Evolutionary conservation across 140 eudicot genomes (phyloP), one percentile per base, ranked within the genome.

Genomic region (Oenanthe javanica): DNA sequence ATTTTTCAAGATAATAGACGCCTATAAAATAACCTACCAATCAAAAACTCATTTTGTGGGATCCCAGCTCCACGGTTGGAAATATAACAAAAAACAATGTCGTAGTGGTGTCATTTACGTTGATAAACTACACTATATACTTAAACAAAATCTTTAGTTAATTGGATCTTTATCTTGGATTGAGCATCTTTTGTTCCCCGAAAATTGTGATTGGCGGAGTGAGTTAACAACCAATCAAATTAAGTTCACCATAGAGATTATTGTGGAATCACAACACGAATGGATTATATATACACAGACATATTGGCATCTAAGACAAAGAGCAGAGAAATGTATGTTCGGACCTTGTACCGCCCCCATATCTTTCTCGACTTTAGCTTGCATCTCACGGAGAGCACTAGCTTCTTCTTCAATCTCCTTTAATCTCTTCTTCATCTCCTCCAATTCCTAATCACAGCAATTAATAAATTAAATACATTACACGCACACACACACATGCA

Each of bases 391-490:
- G 1, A 80, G 82, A 46, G 82, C 77, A 0, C 61, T 69, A 2
- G 82, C 82, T 52, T 80, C 82, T n/a, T 80, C 82, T 42, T 80
- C 82, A 11, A 80, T 80, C 42, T 80, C 82, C 72, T 80, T 80
- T 66, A 48, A 51, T 77, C 80, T 70, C 75, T 70, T 70, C 75
- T 38, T 70, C 75, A 70, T 70, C 38, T 70, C 75, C n/a, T 70
- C 75, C 75, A 70, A 70, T 31, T 70, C 75, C 75, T 70, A 70
- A 64, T 25, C 72, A 27, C 13, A 16, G 25, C 42, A 57, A 25
- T 21, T 25, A 55, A 19, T 0, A 23, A 63, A 63, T 63, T 23
- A 63, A 14, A 25, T 9, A 21, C 38, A 63, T 19, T n/a, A 21
- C 40, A 63, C 71, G n/a, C n/a, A 31, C 36, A 31, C 36, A 31